phyloP scores from a whole-genome alignment of 1,284 basidiomycete genomes.

The Farysia itapuensis region DNA sequence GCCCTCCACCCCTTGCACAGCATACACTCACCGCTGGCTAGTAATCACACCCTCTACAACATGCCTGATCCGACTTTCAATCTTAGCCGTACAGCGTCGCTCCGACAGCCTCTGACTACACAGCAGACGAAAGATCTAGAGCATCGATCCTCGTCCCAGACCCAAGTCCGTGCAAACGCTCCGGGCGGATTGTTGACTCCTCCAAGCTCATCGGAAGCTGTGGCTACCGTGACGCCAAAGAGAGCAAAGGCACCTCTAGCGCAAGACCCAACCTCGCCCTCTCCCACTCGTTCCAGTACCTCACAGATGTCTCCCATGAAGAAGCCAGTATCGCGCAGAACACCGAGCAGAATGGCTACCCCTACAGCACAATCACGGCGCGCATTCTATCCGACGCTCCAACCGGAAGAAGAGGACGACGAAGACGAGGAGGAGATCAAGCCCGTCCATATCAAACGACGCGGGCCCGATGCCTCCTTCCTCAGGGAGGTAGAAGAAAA shows the following conservation, averaged over 20 bases:
- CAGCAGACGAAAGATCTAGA: slow-evolving; percentile 3
- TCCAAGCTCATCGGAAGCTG: slow-evolving; percentile 20
- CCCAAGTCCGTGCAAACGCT: slow-evolving; percentile 11
- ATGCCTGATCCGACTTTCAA: slow-evolving; percentile 26
- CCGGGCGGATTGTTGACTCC: slow-evolving; percentile 30
- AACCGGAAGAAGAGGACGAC: slow-evolving; percentile 3
- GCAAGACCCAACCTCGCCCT: slow-evolving; percentile 26
- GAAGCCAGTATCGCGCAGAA: no score
- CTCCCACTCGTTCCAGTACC: slow-evolving; percentile 7
- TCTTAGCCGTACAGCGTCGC: slow-evolving; percentile 7
- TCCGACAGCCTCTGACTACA: slow-evolving; percentile 23
- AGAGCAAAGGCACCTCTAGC: slow-evolving; percentile 10
- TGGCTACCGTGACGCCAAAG: slow-evolving; percentile 16
- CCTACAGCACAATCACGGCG: neutral
- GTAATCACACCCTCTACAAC: slow-evolving; percentile 36
- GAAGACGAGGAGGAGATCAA: slow-evolving; percentile 24
- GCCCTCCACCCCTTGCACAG: slow-evolving; percentile 10
- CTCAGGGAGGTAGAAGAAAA: slow-evolving; percentile 32
- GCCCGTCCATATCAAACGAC: slow-evolving; percentile 21
- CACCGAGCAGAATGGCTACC: no score
- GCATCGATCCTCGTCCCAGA: neutral
- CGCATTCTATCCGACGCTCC: neutral
- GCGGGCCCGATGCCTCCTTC: slow-evolving; percentile 31
- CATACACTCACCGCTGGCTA: slow-evolving; percentile 17
- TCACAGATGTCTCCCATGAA: neutral